Evolutionary conservation across 805 yeast species (phyloP), one percentile per base, ranked within the genome.

Genomic region (Saccharomyces paradoxus): DNA sequence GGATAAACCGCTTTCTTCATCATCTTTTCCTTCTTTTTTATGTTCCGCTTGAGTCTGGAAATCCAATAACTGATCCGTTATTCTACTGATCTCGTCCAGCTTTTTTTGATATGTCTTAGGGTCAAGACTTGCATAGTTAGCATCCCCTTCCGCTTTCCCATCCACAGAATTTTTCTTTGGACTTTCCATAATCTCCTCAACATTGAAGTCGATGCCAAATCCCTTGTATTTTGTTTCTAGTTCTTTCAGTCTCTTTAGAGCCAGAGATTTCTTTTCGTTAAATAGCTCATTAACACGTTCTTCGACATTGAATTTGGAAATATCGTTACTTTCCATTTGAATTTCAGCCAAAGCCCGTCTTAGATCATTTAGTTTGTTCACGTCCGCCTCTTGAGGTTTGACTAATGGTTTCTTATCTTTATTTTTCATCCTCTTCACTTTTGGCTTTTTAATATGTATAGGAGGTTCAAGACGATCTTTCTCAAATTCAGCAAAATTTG

Each of bases 261-360:
- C 92, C 66, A 81, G 75, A 51, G 75, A 64, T 62, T 83, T 86
- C 62, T 84, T 85, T 56, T 80, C 80, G 48, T 77, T 74, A 68
- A 84, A 77, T 62, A 79, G 64, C 50, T 86, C 83, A 56, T 79
- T 78, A 53, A 81, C 78, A 54, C 79, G 71, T 13, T 74, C 74
- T 53, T 75, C 70, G 14, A 74, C 70, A 68, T 86, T 86, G 60
- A 76, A 81, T 64, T 86, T 87, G 67, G 87, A 78, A 44, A 87
- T 83, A 58, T 83, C 89, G 66, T 87, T 87, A 1, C 91, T 83
- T 64, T 87, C 91, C 49, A 77, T 77, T 67, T 87, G 94, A 48
- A 87, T 71, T 13, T 77, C 76, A 10, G 84, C 79, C 41, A 87
- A 68, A 60, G 81, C 82, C 54, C 77, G 76, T 60, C 87, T 76